phyloP scores from a whole-genome alignment of 2,329 filamentous ascomycete genomes.

The Diplocarpon rosae region DNA sequence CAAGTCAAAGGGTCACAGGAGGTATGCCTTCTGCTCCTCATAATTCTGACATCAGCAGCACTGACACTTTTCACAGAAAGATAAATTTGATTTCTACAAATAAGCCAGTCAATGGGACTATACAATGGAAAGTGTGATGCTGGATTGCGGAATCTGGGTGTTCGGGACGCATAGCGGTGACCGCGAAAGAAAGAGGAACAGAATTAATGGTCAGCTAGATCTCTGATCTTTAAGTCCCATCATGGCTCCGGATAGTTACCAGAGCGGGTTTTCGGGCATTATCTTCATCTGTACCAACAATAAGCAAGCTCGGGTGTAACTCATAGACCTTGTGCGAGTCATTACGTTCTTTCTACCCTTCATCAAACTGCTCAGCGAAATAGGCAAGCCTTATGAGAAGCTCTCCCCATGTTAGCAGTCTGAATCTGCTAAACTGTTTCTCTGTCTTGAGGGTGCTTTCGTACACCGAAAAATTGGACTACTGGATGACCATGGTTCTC shows the following conservation, averaged over 20 bases:
- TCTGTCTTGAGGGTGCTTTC: no score
- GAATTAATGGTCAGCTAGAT: not conserved
- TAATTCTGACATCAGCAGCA: not conserved
- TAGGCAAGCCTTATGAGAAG: no score
- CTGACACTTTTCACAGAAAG: constrained; percentile 18
- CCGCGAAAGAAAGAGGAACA: not conserved
- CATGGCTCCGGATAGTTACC: not conserved
- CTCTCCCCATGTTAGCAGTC: no score
- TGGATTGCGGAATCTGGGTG: constrained; percentile 2
- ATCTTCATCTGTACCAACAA: constrained; percentile 10
- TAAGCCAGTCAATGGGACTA: constrained; percentile 30
- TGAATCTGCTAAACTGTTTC: no score
- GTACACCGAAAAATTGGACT: no score
- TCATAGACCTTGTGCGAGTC: constrained; percentile 5
- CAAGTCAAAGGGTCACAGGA: constrained; percentile 81
- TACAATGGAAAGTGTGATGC: not conserved
- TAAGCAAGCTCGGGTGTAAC: constrained; percentile 11
- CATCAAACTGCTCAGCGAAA: no score
- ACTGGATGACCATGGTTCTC: no score
- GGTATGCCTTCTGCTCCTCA: constrained; percentile 20
- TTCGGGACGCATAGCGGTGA: constrained; percentile 2
- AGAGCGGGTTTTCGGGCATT: not conserved
- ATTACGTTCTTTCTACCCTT: not conserved
- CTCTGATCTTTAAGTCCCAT: not conserved
- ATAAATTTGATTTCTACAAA: constrained; percentile 87